Base-by-base conservation (phyloP, 768 basidiomycete genomes). In the Grammothele lineata region DNA sequence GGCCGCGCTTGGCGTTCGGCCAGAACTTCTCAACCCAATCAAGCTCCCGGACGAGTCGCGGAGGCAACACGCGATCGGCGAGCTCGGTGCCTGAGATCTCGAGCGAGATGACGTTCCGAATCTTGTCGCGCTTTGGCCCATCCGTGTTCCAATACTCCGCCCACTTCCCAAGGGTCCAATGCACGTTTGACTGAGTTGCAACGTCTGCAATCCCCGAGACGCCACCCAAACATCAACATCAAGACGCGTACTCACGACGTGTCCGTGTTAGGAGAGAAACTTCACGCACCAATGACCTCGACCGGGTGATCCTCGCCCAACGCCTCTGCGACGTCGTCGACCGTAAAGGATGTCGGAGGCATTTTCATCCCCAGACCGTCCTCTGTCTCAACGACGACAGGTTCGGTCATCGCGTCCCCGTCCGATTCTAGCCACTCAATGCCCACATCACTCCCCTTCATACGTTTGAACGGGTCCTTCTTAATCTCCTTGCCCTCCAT, bases 11-110 rank as follows among this genome's bases (percentile, higher is more conserved):
- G 38, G 80, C 81, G 47, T 74, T 75, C 0, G 93, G 93, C 95
- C 95, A 99, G 64, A 84, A 90, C 50, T 86, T 88, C 62, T 96
- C 92, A 5, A 97, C 95, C 95, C 95, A 99, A 59, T 97, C 96
- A 54, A 97, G 64, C 46, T 97, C 90, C 43, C 88, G 76, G 30
- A 90, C 87, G 19, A 97, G 65, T 50, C 80, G 78, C 2, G 95
- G 95, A 3, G 93, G 92, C 3, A 81, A 66, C 19, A 99, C 82
- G 62, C 76, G 75, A 54, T 88, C 80, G 8, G 85, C 86, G 6
- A 98, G 73, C 41, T 78, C 70, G 3, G 91, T 92, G 6, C 89
- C 91, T 2, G 90, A 90, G 21, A 98, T 85, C 64, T 99, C 95
- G 40, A 98, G 70, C 2, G 91, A 93, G 45, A 99, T 99, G 24